Base-by-base conservation (phyloP, 805 yeast species). In the Zygosaccharomyces kombuchaensis region DNA sequence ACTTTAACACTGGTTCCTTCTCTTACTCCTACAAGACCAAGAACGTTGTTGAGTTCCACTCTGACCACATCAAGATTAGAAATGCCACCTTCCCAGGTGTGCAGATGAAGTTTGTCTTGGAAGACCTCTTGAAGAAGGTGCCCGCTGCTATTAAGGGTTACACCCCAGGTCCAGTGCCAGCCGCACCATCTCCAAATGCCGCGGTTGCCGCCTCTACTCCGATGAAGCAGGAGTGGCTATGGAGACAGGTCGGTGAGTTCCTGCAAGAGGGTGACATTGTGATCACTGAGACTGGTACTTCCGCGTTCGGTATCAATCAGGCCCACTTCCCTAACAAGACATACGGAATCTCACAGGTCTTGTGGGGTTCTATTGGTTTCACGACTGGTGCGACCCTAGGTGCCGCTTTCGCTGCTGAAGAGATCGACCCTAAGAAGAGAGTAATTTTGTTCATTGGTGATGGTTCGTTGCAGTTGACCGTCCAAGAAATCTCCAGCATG, bases 1-100 rank as follows among this genome's bases (percentile, higher is more conserved):
- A 87, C 69, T 87, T 84, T 80, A 87, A 87, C 76, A 87, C 96
- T 40, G 95, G 95, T 63, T 84, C 95, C 16, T 83, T 83, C 74
- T 80, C 88, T 29, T 83, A 83, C 71, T 76, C 82, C 46, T 82
- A 82, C 73, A 76, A 79, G 67, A 83, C 90, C 57, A 80, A 77
- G 67, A 82, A 83, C 71, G 76, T 83, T 59, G 78, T 83, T 54
- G 90, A 83, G 71, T 81, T 83, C 77, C 90, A 83, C 70, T 82
- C 89, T 14, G 85, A 83, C 69, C 75, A 80, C 72, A 78, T 81
- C 63, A 82, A 82, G 70, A 78, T 82, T 64, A 79, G 74, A 64
- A 77, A 72, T 58, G 89, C 88, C 47, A 75, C 78, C 31, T 83
- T 78, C 77, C 82, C 82, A 54, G 84, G 83, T 60, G 79, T 83